Base-by-base conservation (phyloP, 192 early-diverging fungal genomes). In the Haplosporangium gracile region DNA sequence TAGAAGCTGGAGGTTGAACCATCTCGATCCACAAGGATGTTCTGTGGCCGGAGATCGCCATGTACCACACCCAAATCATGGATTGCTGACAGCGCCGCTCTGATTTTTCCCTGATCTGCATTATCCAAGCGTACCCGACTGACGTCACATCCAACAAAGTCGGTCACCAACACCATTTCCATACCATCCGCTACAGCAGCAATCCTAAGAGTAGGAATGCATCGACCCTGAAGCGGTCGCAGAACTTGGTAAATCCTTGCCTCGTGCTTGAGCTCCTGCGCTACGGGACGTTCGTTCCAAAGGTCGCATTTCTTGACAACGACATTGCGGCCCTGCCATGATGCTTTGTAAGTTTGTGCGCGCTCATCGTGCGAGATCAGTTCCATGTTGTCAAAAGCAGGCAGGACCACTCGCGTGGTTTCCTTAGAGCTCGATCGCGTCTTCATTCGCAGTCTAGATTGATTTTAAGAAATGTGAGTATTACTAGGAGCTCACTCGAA, bases 21-120 rank as follows among this genome's bases (percentile, higher is more conserved):
- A 60, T 68, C 26, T 5, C 75, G 72, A 38, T 82, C 39, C n/a
- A 81, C 57, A 26, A 87, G 45, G 70, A 87, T 87, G 75, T 87
- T 87, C 43, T 78, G 29, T 68, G 63, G 71, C 22, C 76, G 72
- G 34, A 87, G 29, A 38, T 81, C 80, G 18, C 79, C 79, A 78
- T 87, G 85, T 11, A 51, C 68, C 16, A 86, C 84, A 53, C 70
- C 79, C 40, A 42, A 26, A 16, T 80, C 43, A 60, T 87, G 85
- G 76, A 87, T 78, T 36, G 53, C 71, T 24, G 20, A 68, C 55
- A 80, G 20, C n/a, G 72, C 79, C 34, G 26, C 45, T 51, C 60
- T 60, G 57, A 74, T 80, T 32, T 80, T 65, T 13, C 10, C 36
- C 26, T 13, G 72, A 69, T 55, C 79, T 8, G 63, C 68, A 11